Conservation (phyloP, 768 basidiomycete species). For the Lactifluus hygrophoroides region DNA sequence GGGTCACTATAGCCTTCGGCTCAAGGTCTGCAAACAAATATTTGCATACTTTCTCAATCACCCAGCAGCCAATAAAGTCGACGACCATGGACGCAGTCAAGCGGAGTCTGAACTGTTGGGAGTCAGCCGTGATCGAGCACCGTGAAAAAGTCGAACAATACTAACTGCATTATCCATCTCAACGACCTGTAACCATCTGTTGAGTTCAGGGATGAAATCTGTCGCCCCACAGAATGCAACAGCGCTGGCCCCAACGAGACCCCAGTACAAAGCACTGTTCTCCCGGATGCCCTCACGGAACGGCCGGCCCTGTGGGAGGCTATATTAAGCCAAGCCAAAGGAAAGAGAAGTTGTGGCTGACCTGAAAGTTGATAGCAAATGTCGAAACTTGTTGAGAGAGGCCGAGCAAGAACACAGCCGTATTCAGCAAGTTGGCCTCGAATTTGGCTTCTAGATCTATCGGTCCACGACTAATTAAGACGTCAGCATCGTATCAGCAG, state of each 20-base stretch:
- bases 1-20: constrained; percentile 76
- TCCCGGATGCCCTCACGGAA: constrained; percentile 98
- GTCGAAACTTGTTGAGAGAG: constrained; percentile 98
- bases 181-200: constrained; percentile 94
- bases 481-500: neutral
- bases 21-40: constrained; percentile 79
- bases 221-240: constrained; percentile 93
- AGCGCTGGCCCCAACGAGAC: constrained; percentile 77
- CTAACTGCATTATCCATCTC: constrained; percentile 74
- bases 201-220: constrained; percentile 91
- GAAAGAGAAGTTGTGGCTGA: constrained; percentile 23
- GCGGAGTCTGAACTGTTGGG: constrained; percentile 66
- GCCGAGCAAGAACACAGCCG: constrained; percentile 91
- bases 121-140: neutral
- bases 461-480: constrained; percentile 47
- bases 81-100: constrained; percentile 75
- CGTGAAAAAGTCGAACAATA: constrained; percentile 18
- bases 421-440: constrained; percentile 89
- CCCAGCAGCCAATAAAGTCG: constrained; percentile 85
- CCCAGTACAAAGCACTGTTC: constrained; percentile 89
- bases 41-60: constrained; percentile 79
- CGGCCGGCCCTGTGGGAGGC: constrained; percentile 68
- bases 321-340: neutral
- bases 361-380: constrained; percentile 97
- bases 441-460: constrained; percentile 97